These are phyloP conservation scores for Botrytis galanthina DNA, from an alignment of 2,329 filamentous ascomycete species.

Conservation along the genomic window DNA sequence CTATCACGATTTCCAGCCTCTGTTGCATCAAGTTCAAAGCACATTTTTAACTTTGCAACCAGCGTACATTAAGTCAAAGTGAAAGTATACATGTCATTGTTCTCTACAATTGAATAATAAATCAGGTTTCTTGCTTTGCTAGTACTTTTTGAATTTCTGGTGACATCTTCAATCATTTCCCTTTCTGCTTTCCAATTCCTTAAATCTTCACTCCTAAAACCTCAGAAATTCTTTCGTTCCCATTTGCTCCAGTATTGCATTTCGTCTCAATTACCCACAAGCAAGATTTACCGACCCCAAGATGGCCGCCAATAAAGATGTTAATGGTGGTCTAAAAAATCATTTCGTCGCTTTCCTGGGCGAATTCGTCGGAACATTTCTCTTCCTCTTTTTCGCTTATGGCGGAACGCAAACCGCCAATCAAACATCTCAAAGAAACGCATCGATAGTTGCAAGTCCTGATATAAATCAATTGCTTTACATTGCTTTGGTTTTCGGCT, in stretches of 20 bases:
- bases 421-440: neutral
- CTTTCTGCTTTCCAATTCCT: neutral
- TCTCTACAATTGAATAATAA: neutral
- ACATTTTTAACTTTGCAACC: neutral
- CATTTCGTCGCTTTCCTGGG: neutral
- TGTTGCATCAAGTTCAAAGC: neutral
- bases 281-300: neutral
- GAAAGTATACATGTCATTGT: neutral
- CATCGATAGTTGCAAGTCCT: constrained; percentile 29
- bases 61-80: neutral
- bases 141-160: neutral
- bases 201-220: neutral
- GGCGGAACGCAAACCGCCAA: constrained; percentile 30
- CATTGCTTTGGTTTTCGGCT: constrained; percentile 37
- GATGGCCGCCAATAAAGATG: neutral
- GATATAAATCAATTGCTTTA: constrained; percentile 34
- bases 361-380: constrained; percentile 5
- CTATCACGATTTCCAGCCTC: neutral
- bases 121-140: constrained; percentile 2
- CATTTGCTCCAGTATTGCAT: neutral
- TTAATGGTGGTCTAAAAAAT: neutral
- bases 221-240: neutral
- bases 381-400: constrained; percentile 14
- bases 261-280: neutral
- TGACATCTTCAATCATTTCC: neutral